phyloP scores from a whole-genome alignment of 441 rosid genomes.

The Pelargonium myrrhifolium region DNA sequence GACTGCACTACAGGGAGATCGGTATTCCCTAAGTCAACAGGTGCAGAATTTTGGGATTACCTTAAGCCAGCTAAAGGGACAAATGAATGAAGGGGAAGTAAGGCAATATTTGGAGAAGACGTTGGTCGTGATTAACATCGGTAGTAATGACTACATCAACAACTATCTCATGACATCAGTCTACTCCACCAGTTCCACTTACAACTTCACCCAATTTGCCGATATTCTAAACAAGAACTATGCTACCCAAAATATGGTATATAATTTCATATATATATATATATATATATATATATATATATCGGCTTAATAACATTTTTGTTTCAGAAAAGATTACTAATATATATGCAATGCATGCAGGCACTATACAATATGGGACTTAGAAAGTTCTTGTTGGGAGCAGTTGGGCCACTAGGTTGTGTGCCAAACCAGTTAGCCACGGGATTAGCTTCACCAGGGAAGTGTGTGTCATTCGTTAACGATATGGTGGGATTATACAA shows the following conservation, averaged over 20 bases:
- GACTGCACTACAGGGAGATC: constrained; percentile 21
- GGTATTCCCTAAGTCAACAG: constrained; percentile 20
- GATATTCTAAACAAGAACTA: constrained; percentile 19
- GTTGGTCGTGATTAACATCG: constrained; percentile 20
- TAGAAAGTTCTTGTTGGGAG: constrained; percentile 26
- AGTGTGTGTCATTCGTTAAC: constrained; percentile 34
- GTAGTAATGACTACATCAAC: constrained; percentile 32
- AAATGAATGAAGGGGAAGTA: constrained; percentile 18
- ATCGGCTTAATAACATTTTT: not conserved
- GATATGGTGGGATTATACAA: constrained; percentile 38
- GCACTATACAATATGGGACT: constrained; percentile 20
- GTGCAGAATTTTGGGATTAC: constrained; percentile 22
- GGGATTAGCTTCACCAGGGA: constrained; percentile 27
- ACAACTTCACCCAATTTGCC: constrained; percentile 21
- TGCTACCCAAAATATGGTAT: constrained; percentile 21
- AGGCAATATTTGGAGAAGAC: constrained; percentile 19
- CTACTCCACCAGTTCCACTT: constrained; percentile 18
- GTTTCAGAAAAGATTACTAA: too few relatives aligned
- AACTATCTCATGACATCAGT: constrained; percentile 22
- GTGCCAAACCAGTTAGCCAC: constrained; percentile 39
- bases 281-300: not conserved
- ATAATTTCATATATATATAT: too few relatives aligned
- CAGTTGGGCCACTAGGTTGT: constrained; percentile 31
- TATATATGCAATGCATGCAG: constrained; percentile 9
- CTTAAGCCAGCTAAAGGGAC: constrained; percentile 17